Base-by-base conservation (phyloP, 805 yeast genomes). In the Metschnikowia orientalis region DNA sequence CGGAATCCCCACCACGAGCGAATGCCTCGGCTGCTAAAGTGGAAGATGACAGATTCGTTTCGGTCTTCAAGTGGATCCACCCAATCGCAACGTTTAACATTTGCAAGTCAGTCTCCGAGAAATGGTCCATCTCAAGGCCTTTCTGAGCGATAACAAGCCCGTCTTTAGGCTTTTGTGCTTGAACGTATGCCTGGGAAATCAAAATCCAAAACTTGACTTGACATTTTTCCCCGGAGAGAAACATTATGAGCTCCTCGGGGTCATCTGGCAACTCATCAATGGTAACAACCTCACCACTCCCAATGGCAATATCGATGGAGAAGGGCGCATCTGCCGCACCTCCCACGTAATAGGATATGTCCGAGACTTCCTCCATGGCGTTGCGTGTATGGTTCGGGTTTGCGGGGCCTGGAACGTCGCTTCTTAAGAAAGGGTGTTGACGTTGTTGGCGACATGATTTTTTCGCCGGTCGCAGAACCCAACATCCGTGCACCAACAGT, bases 221-320 rank as follows among this genome's bases (percentile, higher is more conserved):
- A 30, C 90, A 80, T 36, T 74, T 75, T 61, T 92, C 97, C 44
- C 83, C 85, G 41, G 83, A 81, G 42, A 92, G 65, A 41, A 90
- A 72, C 17, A 76, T 73, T 44, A 83, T 77, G 42, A 92, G 69
- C 51, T 92, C 97, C 27, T 77, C 71, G 4, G 95, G 85, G 55
- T 90, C 95, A 14, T 85, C 95, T 4, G 95, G 95, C 36, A 88
- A 67, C 51, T 90, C 97, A 21, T 79, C 77, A 46, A 92, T 75
- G 32, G 86, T 81, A 42, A 90, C 95, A 41, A 86, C 83, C 60
- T 88, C 95, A 3, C 71, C 70, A 48, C 81, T 84, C 37, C 80
- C 51, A 35, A 87, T 64, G 26, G 95, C 96, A 50, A 90, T 81
- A 56, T 78, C 83, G 45, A 77, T 49, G 11, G 52, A 35, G 36